Evolutionary conservation across 768 basidiomycete genomes (phyloP).

Genomic region (Xerocomus brunneocitrinus): DNA sequence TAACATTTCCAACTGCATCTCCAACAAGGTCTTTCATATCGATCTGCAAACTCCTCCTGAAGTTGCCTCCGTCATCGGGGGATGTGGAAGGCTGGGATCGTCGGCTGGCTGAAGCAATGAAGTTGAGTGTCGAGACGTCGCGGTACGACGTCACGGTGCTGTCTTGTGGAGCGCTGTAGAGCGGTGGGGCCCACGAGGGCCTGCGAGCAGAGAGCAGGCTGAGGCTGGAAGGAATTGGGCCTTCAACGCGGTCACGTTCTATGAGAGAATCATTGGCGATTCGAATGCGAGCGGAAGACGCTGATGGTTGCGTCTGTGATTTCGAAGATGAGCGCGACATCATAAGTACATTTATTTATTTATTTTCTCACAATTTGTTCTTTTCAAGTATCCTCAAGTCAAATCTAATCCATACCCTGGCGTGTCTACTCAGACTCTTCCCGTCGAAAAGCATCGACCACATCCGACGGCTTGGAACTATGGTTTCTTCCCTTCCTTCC

Average conservation of each 20-base stretch:
- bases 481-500: constrained; percentile 33
- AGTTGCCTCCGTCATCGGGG: constrained; percentile 54
- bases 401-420: background rate
- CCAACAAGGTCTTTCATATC: constrained; percentile 78
- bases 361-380: background rate
- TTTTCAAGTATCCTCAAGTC: background rate
- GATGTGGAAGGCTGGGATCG: too few species aligned
- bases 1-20: constrained; percentile 78
- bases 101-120: too few species aligned
- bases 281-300: constrained; percentile 2
- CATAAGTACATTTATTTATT: background rate
- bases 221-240: constrained; percentile 24
- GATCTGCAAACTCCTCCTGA: constrained; percentile 60
- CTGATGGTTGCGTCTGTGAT: constrained; percentile 10
- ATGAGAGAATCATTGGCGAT: too few species aligned
- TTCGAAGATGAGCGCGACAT: constrained; percentile 28
- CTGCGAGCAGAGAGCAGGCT: constrained; percentile 32
- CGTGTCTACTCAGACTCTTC: constrained; percentile 5
- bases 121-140: constrained; percentile 22
- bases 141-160: constrained; percentile 25
- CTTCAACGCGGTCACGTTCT: constrained; percentile 1
- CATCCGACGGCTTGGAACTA: constrained; percentile 14
- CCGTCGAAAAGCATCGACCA: background rate
- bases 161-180: constrained; percentile 26
- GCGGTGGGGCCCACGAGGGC: constrained; percentile 32